Conservation (phyloP, 441 rosid genomes). For the Bocquillonia castaneifolia region DNA sequence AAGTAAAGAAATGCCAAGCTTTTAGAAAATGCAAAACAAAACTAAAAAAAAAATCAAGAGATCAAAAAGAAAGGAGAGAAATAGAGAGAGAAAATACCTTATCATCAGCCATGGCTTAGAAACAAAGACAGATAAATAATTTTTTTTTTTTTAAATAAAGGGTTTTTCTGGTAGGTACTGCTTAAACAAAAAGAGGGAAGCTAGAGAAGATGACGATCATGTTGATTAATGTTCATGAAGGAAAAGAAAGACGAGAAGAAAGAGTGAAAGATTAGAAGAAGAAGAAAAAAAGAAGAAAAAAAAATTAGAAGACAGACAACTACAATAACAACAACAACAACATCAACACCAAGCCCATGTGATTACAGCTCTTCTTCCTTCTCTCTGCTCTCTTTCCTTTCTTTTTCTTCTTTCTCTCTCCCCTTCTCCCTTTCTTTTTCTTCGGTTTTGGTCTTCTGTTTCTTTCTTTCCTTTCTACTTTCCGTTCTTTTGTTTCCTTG, state of each 20-base stretch:
- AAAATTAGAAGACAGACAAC: slow-evolving; percentile 28
- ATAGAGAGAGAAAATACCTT: slow-evolving; percentile 38
- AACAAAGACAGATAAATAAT: slow-evolving; percentile 1
- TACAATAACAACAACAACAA: no score
- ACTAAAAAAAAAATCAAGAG: neutral
- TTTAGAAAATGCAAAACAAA: neutral
- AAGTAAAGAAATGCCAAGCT: no score
- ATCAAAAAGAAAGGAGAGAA: neutral
- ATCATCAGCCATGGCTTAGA: slow-evolving; percentile 55
- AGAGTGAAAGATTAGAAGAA: slow-evolving; percentile 21
- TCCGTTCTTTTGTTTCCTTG: slow-evolving; percentile 29
- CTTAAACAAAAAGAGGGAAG: neutral
- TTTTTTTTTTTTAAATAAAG: neutral
- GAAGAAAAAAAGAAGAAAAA: slow-evolving; percentile 18
- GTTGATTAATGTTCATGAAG: slow-evolving; percentile 29
- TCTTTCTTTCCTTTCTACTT: slow-evolving; percentile 27
- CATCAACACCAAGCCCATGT: slow-evolving; percentile 81
- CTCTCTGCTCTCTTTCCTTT: neutral
- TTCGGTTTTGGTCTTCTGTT: neutral
- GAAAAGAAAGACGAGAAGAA: neutral
- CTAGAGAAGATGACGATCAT: slow-evolving; percentile 7
- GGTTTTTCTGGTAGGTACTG: neutral
- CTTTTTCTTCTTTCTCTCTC: slow-evolving; percentile 11
- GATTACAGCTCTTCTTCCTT: slow-evolving; percentile 49
- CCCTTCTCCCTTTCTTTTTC: neutral